A percentile compares a stretch with the other conserved stretches of the same genome.
Conservation (phyloP, 192 early-diverging fungal species). For the Coemansia sp. region DNA sequence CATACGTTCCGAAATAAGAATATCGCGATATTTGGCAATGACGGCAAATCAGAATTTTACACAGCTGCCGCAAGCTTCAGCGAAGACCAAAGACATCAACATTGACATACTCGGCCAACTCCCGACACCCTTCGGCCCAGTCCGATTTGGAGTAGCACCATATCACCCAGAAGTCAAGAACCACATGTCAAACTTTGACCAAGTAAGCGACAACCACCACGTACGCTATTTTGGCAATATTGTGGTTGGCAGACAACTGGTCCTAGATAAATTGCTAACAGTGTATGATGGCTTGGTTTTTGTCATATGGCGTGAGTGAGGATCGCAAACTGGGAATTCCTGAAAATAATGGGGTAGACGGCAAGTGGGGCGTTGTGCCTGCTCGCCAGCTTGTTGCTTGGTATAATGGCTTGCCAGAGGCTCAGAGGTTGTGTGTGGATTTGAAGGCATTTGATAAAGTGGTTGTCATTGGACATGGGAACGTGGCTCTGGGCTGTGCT, state of each 20-base stretch:
- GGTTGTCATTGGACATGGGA: constrained; percentile 89
- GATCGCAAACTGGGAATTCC: constrained; percentile 72
- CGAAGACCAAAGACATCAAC: constrained; percentile 43
- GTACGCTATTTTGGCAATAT: constrained; percentile 87
- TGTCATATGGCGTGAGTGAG: constrained; percentile 83
- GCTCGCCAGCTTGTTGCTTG: constrained; percentile 90
- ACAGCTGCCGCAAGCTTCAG: constrained; percentile 78
- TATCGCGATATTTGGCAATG: constrained; percentile 68
- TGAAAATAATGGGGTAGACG: constrained; percentile 58
- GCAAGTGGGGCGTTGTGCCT: constrained; percentile 61
- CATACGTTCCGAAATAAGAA: background rate
- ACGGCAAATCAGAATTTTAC: constrained; percentile 90
- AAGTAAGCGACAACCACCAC: constrained; percentile 66
- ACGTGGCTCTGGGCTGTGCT: constrained; percentile 92
- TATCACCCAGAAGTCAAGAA: constrained; percentile 96
- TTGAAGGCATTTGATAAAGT: constrained; percentile 70
- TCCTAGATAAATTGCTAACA: constrained; percentile 57
- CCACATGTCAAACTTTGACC: constrained; percentile 79
- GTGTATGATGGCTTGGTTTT: constrained; percentile 75
- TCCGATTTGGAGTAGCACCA: constrained; percentile 93
- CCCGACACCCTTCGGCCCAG: constrained; percentile 86
- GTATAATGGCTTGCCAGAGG: constrained; percentile 89
- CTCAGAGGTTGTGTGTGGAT: constrained; percentile 63
- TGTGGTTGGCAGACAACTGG: constrained; percentile 58
- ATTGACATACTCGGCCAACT: constrained; percentile 88